phyloP scores from a whole-genome alignment of 2,329 filamentous ascomycete genomes.

The Fusarium sororula region DNA sequence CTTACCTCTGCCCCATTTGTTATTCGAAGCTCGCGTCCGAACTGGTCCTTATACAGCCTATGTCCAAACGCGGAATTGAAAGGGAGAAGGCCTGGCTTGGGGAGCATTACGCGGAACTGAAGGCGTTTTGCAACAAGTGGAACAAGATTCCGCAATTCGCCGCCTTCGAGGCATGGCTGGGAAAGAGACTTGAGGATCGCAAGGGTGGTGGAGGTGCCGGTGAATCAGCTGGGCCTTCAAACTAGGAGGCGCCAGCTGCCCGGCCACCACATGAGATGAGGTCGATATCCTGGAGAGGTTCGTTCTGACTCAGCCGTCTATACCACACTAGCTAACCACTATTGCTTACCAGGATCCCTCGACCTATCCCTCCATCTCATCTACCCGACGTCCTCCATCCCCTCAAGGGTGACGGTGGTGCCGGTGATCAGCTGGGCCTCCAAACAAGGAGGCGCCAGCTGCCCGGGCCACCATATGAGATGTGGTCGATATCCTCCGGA shows the following conservation, averaged over 20 bases:
- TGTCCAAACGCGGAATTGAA: slow-evolving; percentile 29
- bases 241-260: not conserved
- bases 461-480: no score
- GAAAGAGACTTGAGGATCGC: slow-evolving; percentile 24
- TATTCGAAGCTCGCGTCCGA: slow-evolving; percentile 59
- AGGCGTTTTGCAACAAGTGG: slow-evolving; percentile 54
- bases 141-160: slow-evolving; percentile 55
- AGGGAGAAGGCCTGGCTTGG: slow-evolving; percentile 28
- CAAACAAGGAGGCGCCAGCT: not conserved
- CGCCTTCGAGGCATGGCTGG: slow-evolving; percentile 56
- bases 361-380: not conserved
- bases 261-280: not conserved
- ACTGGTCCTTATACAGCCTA: not conserved
- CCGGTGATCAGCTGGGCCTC: not conserved
- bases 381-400: no score
- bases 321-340: not conserved
- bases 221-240: not conserved
- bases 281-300: not conserved
- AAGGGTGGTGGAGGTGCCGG: not conserved
- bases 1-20: slow-evolving; percentile 70
- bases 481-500: no score
- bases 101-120: slow-evolving; percentile 52
- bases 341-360: not conserved
- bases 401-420: not conserved
- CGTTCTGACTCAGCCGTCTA: not conserved